Conservation (phyloP, 805 yeast species). For the Schwanniomyces pseudopolymorphus region DNA sequence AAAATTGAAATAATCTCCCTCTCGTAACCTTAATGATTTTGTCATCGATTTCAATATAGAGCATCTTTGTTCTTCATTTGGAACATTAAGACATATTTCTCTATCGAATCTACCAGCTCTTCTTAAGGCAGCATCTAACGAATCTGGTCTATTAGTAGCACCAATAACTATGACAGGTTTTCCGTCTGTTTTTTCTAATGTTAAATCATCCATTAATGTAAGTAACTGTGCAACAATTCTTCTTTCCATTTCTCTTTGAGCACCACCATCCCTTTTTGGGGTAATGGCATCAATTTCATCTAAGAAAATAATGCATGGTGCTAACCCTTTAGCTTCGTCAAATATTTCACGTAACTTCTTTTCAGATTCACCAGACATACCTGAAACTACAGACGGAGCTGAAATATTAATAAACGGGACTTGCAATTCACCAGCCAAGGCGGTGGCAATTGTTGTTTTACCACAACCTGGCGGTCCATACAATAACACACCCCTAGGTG, state of each 20-base stretch:
- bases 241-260: slow-evolving; percentile 97
- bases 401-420: slow-evolving; percentile 90
- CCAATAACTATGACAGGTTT: slow-evolving; percentile 93
- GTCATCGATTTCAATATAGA: slow-evolving; percentile 78
- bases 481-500: slow-evolving; percentile 89
- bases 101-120: slow-evolving; percentile 97
- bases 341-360: slow-evolving; percentile 90
- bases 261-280: slow-evolving; percentile 93
- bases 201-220: slow-evolving; percentile 91
- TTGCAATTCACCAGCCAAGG: slow-evolving; percentile 90
- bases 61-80: slow-evolving; percentile 78
- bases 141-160: slow-evolving; percentile 96
- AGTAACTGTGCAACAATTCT: slow-evolving; percentile 93
- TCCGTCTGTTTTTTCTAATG: slow-evolving; percentile 85
- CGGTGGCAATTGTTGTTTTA: slow-evolving; percentile 93
- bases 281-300: slow-evolving; percentile 99
- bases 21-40: slow-evolving; percentile 54
- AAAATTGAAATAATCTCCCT: slow-evolving; percentile 66
- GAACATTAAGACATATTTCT: slow-evolving; percentile 93
- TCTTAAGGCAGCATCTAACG: slow-evolving; percentile 89
- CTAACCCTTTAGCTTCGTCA: slow-evolving; percentile 85
- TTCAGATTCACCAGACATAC: slow-evolving; percentile 99
- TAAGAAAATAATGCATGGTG: slow-evolving; percentile 90
- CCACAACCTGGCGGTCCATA: slow-evolving; percentile 99
- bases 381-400: slow-evolving; percentile 95